Percentiles rank a stretch among this genome's conserved stretches.
Evolutionary conservation across 805 yeast genomes (phyloP).

Genomic region (Hanseniaspora mollemarum): DNA sequence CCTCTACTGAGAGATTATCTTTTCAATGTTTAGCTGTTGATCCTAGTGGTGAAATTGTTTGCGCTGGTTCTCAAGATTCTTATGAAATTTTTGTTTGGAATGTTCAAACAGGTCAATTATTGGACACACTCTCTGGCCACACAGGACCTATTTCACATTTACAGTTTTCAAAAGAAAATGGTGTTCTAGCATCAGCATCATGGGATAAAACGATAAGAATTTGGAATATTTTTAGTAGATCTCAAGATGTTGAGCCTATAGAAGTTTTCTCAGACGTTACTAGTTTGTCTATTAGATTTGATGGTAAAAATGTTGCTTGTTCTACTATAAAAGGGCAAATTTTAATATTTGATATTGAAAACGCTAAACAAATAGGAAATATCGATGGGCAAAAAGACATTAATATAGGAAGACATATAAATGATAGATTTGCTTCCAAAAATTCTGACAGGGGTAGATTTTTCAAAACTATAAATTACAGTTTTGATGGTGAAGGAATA

Average conservation of each 20-base stretch:
- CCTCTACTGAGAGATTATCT: conserved; percentile 80
- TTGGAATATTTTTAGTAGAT: conserved; percentile 84
- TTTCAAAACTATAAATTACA: conserved; percentile 70
- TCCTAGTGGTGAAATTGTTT: conserved; percentile 92
- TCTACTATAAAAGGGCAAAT: conserved; percentile 82
- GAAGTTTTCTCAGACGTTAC: conserved; percentile 76
- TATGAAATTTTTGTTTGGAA: conserved; percentile 94
- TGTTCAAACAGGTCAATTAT: conserved; percentile 84
- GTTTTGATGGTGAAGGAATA: conserved; percentile 78
- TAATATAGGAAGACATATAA: conserved; percentile 68
- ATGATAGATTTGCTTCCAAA: conserved; percentile 69
- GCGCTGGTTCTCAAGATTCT: conserved; percentile 84
- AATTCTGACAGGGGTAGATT: conserved; percentile 75
- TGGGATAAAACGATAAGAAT: conserved; percentile 94
- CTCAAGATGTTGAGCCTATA: conserved; percentile 82
- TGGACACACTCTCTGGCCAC: conserved; percentile 83
- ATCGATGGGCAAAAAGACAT: conserved; percentile 83
- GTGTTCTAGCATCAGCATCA: conserved; percentile 74
- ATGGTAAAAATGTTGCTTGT: conserved; percentile 81
- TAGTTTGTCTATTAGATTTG: conserved; percentile 76
- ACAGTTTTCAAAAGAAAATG: conserved; percentile 70
- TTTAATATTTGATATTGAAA: conserved; percentile 69
- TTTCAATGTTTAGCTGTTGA: conserved; percentile 86
- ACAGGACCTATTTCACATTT: conserved; percentile 89
- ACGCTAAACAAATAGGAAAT: conserved; percentile 65